Base-by-base conservation (phyloP, 2,329 filamentous ascomycete genomes). In the Colletotrichum lentis region DNA sequence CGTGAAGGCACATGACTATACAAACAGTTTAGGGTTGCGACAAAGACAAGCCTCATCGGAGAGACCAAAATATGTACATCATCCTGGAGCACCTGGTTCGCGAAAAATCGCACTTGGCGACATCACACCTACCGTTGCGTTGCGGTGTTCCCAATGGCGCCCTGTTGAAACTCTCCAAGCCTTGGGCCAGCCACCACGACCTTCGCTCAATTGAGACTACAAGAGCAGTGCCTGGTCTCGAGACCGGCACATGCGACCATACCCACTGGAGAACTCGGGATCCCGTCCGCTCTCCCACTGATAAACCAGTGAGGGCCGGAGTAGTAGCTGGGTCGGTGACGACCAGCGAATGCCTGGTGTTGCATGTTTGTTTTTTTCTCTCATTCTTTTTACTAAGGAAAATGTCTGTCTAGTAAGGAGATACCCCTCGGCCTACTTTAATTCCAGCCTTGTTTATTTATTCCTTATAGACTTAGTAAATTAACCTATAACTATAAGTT, bases 301-400 rank as follows among this genome's bases (percentile, higher is more conserved):
- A 44, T 44, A 44, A 44, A 44, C 41, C 41, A n/a, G 41, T 44
- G 41, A 44, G 41, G 41, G 41, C 41, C 41, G 41, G 41, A 44
- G n/a, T 18, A 44, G 8, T 24, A 12, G 31, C 2, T 49, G 12
- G 20, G 12, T 24, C 22, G 16, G 18, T n/a, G 41, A 44, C 41
- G 41, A 44, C 41, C 41, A 44, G 41, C 41, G 41, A 44, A 44
- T 20, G 41, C 41, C 41, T 10, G 41, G 41, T 44, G 41, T 44
- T 44, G 41, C 41, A 44, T 44, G 18, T 44, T 1, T 3, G 3
- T 44, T 44, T 44, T 44, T 44, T 10, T 11, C 3, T 11, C 8
- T 1, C 4, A 6, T 3, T 18, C 6, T n/a, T 16, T 44, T n/a
- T n/a, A 10, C 18, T 3, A 1, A 6, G 7, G 0, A n/a, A 18